These are phyloP conservation scores for Debaryomyces coudertii DNA, from an alignment of 1,139 yeast genomes.

Conservation along the genomic window DNA sequence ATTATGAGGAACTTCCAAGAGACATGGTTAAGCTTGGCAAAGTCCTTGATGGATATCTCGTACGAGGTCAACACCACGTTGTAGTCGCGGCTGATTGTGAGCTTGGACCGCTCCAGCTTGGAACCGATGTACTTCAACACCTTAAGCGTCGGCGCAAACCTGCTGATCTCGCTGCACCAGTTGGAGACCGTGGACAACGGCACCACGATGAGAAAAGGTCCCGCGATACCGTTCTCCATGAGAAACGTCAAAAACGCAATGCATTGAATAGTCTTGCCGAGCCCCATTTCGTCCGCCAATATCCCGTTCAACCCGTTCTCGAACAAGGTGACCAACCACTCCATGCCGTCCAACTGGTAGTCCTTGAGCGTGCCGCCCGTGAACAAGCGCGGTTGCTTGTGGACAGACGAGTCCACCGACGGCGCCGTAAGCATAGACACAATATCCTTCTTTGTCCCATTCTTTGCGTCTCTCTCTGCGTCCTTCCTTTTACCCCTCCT, in stretches of 20 bases:
- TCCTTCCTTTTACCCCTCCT: no score
- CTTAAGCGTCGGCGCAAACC: conserved; percentile 73
- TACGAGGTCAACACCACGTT: conserved; percentile 78
- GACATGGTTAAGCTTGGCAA: conserved; percentile 49
- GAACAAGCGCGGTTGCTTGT: conserved; percentile 65
- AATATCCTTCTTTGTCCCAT: conserved; percentile 24
- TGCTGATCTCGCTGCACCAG: conserved; percentile 74
- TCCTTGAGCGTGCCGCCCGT: conserved; percentile 73
- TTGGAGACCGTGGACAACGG: conserved; percentile 87
- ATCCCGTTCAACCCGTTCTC: conserved; percentile 96
- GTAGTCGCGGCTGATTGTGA: conserved; percentile 23
- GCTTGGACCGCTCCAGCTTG: conserved; percentile 54
- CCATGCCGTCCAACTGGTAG: conserved; percentile 87
- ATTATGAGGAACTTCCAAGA: conserved; percentile 85
- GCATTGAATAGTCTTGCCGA: conserved; percentile 90
- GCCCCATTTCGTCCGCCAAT: conserved; percentile 95
- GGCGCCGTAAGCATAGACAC: conserved; percentile 27
- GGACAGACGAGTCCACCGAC: conserved; percentile 14
- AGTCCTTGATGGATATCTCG: conserved; percentile 76
- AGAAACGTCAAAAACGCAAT: conserved; percentile 77
- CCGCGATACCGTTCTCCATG: conserved; percentile 75
- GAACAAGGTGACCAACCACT: conserved; percentile 85
- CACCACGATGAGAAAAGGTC: conserved; percentile 85
- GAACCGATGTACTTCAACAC: conserved; percentile 69
- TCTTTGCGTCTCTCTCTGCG: conserved; percentile 15